phyloP scores from a whole-genome alignment of 106 monocot species.

The Iris macrosiphon region DNA sequence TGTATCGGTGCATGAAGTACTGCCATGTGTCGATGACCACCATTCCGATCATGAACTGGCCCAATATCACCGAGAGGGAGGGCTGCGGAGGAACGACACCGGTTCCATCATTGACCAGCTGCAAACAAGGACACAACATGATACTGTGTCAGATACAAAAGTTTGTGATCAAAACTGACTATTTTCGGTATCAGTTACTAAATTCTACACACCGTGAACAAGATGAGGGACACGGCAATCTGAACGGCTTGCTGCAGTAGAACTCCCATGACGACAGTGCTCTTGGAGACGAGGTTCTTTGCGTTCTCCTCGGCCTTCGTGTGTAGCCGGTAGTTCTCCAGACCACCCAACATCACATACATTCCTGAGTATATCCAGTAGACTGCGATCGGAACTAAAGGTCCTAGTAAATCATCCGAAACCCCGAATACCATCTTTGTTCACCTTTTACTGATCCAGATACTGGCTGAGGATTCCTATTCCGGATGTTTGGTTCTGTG shows the following conservation, averaged over 20 bases:
- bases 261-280: constrained; percentile 12
- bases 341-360: constrained; percentile 8
- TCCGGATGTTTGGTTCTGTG: too few relatives aligned
- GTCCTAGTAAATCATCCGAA: constrained; percentile 9
- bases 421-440: background rate
- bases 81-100: background rate
- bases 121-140: too few relatives aligned
- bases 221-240: constrained; percentile 5
- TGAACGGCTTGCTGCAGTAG: constrained; percentile 21
- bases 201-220: background rate
- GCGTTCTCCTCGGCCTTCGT: constrained; percentile 2
- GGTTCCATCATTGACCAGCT: background rate
- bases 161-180: background rate
- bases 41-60: constrained; percentile 25
- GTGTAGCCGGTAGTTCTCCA: constrained; percentile 8
- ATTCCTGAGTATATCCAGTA: constrained; percentile 17
- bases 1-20: constrained; percentile 24
- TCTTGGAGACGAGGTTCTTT: constrained; percentile 17
- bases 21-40: constrained; percentile 31
- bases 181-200: background rate
- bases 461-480: too few relatives aligned
- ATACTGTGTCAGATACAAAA: background rate
- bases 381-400: constrained; percentile 6
- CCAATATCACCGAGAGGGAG: background rate
- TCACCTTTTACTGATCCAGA: too few relatives aligned